These are phyloP conservation scores for Saitozyma sp. DNA, from an alignment of 768 basidiomycete genomes.

Conservation along the genomic window DNA sequence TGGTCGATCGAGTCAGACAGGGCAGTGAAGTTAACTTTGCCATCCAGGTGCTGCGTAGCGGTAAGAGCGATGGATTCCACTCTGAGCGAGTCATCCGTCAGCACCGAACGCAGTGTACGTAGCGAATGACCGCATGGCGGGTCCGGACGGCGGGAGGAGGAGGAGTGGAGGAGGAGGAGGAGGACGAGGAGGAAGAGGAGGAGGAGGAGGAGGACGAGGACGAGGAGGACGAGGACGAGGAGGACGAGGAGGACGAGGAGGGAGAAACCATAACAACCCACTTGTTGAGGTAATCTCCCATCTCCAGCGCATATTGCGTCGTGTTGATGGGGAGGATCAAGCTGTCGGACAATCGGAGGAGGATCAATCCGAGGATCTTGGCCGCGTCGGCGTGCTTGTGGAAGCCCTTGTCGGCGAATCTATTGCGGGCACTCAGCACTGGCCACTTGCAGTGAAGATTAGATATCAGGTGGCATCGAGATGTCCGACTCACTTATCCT, in stretches of 20 bases:
- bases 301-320: conserved; percentile 65
- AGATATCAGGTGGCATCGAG: too few relatives aligned
- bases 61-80: conserved; percentile 58
- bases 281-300: conserved; percentile 61
- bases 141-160: too few relatives aligned
- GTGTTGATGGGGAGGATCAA: conserved; percentile 68
- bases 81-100: conserved; percentile 41
- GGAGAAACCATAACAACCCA: conserved; percentile 43
- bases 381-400: conserved; percentile 70
- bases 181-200: too few relatives aligned
- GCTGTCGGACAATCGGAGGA: conserved; percentile 61
- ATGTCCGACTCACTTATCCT: conserved; percentile 60
- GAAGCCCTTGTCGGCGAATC: conserved; percentile 71
- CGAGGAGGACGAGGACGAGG: too few relatives aligned
- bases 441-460: neutral
- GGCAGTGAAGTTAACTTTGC: conserved; percentile 36
- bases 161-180: too few relatives aligned
- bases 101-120: neutral
- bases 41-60: conserved; percentile 27
- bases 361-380: conserved; percentile 63
- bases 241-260: neutral
- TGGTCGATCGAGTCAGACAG: conserved; percentile 47
- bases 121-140: conserved; percentile 1
- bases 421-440: conserved; percentile 1
- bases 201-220: too few relatives aligned